Conservation (phyloP, 371 early-diverging fungal genomes). For the Mortierella polycephala region DNA sequence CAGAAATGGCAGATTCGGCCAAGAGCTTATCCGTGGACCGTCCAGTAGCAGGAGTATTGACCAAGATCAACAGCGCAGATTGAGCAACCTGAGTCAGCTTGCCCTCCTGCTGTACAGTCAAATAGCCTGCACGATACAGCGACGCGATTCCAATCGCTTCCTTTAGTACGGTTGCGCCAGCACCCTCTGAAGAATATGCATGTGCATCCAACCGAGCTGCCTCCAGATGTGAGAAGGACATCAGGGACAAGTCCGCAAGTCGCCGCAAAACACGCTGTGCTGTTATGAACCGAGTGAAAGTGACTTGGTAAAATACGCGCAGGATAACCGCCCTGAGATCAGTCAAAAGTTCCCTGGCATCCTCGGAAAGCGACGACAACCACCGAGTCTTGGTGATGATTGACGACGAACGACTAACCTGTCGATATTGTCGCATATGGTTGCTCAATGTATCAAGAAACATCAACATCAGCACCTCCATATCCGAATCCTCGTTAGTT, state of each 20-base stretch:
- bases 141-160: conserved; percentile 41
- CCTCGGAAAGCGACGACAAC: conserved; percentile 9
- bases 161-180: conserved; percentile 28
- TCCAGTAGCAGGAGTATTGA: conserved; percentile 22
- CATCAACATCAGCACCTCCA: conserved; percentile 48
- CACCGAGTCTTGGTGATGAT: neutral
- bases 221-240: conserved; percentile 48
- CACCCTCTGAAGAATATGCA: neutral
- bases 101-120: conserved; percentile 39
- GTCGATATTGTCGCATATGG: conserved; percentile 26
- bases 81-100: conserved; percentile 27
- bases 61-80: conserved; percentile 25
- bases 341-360: conserved; percentile 34
- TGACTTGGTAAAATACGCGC: conserved; percentile 24
- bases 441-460: conserved; percentile 52
- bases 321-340: conserved; percentile 33
- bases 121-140: conserved; percentile 43
- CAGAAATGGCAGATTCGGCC: conserved; percentile 45
- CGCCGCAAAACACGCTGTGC: conserved; percentile 37
- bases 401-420: neutral
- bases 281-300: conserved; percentile 1
- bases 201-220: conserved; percentile 23
- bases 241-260: conserved; percentile 43
- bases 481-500: conserved; percentile 3
- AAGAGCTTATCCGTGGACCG: conserved; percentile 19